These are phyloP conservation scores for Chaetomium sp. DNA, from an alignment of 2,329 filamentous ascomycete species.

Conservation along the genomic window DNA sequence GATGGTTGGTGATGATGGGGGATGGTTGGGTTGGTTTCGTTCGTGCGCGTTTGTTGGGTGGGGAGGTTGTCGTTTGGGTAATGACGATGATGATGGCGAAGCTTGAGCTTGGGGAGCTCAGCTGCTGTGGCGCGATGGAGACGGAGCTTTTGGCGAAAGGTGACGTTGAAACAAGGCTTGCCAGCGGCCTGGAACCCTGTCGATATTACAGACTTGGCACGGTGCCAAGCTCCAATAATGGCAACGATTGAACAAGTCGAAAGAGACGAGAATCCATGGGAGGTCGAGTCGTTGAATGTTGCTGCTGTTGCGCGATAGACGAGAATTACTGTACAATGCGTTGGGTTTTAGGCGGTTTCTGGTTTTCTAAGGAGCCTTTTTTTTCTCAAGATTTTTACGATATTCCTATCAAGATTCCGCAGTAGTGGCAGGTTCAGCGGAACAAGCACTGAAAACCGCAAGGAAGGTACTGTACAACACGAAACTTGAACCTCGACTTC, in stretches of 20 bases:
- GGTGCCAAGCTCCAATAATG: conserved; percentile 5
- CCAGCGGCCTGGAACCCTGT: conserved; percentile 15
- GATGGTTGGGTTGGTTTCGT: neutral
- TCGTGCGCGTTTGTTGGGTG: neutral
- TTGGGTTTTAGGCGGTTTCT: no score
- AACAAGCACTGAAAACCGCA: neutral
- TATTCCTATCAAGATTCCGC: no score
- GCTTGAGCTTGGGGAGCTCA: conserved; percentile 18
- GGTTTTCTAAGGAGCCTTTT: no score
- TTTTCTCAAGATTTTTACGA: no score
- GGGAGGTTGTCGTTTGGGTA: neutral
- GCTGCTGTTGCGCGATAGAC: neutral
- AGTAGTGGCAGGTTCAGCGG: no score
- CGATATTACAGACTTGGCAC: conserved; percentile 9
- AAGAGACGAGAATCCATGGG: neutral
- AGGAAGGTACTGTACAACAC: neutral
- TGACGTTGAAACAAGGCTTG: conserved; percentile 32
- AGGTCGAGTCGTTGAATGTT: no score
- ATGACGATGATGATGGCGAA: neutral
- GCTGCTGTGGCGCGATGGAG: conserved; percentile 10
- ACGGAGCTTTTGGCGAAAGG: conserved; percentile 13
- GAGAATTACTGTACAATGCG: no score
- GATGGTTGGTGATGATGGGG: neutral
- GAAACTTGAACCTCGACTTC: neutral
- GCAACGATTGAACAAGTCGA: neutral